phyloP scores from a whole-genome alignment of 192 early-diverging fungal species.

The Coemansia sp. region DNA sequence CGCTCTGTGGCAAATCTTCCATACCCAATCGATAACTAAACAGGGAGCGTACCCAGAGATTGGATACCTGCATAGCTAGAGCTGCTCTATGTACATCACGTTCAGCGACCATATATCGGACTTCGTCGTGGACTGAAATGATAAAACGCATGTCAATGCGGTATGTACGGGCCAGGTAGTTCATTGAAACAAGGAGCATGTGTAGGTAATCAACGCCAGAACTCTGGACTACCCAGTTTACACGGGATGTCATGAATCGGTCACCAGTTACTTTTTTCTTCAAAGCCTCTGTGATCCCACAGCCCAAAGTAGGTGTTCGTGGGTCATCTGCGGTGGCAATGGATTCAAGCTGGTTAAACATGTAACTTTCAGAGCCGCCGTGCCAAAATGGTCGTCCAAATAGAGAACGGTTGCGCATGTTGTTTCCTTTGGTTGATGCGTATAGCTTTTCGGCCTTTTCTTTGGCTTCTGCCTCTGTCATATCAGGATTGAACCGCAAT shows the following conservation, averaged over 20 bases:
- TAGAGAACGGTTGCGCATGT: slow-evolving; percentile 20
- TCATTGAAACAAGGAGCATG: slow-evolving; percentile 81
- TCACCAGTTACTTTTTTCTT: slow-evolving; percentile 54
- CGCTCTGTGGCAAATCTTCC: slow-evolving; percentile 77
- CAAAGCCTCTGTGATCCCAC: slow-evolving; percentile 85
- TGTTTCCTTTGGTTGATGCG: slow-evolving; percentile 76
- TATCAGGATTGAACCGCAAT: slow-evolving; percentile 70
- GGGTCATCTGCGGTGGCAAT: slow-evolving; percentile 72
- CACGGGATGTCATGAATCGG: slow-evolving; percentile 77
- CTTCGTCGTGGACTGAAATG: slow-evolving; percentile 92
- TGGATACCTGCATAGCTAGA: slow-evolving; percentile 84
- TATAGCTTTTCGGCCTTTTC: slow-evolving; percentile 71
- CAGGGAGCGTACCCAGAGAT: slow-evolving; percentile 87
- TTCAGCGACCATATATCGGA: slow-evolving; percentile 81
- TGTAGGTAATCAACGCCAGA: slow-evolving; percentile 98
- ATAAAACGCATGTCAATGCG: slow-evolving; percentile 79
- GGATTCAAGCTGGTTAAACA: slow-evolving; percentile 88
- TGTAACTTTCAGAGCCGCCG: slow-evolving; percentile 89
- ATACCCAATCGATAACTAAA: slow-evolving; percentile 86
- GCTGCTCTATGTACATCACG: slow-evolving; percentile 70
- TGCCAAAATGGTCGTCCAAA: slow-evolving; percentile 65
- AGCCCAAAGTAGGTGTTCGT: slow-evolving; percentile 81
- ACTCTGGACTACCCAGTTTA: slow-evolving; percentile 98
- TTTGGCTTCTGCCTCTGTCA: slow-evolving; percentile 61
- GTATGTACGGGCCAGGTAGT: slow-evolving; percentile 74